Conservation (phyloP, 345 rosid genomes). For the Ceriops zippeliana region DNA sequence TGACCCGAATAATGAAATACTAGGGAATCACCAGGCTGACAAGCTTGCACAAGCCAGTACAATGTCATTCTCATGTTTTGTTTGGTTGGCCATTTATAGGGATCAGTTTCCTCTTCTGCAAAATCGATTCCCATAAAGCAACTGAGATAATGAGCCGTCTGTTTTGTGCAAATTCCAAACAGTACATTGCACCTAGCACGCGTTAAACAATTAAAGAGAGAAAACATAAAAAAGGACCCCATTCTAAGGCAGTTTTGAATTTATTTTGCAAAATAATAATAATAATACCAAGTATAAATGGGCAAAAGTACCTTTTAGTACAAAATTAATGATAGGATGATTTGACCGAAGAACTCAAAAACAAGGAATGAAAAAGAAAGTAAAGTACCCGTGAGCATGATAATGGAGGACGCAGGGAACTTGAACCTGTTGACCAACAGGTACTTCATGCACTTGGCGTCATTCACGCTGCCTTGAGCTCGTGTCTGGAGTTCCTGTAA, state of each 20-base stretch:
- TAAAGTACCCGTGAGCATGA: conserved; percentile 64
- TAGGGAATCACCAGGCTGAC: conserved; percentile 75
- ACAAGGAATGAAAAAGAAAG: neutral
- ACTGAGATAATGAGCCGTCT: neutral
- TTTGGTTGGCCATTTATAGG: conserved; percentile 55
- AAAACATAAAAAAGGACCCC: neutral
- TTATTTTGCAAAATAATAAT: too few relatives aligned
- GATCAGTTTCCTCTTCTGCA: conserved; percentile 84
- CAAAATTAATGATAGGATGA: neutral
- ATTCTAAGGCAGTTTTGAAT: too few relatives aligned
- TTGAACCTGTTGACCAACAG: conserved; percentile 67
- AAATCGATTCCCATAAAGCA: neutral
- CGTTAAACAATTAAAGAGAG: too few relatives aligned
- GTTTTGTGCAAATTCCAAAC: too few relatives aligned
- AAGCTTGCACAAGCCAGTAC: conserved; percentile 67
- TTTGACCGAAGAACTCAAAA: neutral
- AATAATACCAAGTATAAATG: neutral
- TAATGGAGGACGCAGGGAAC: conserved; percentile 76
- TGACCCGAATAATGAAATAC: conserved; percentile 92
- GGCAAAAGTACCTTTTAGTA: neutral
- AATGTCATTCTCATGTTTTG: conserved; percentile 67
- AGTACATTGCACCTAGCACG: too few relatives aligned
- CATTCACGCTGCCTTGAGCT: conserved; percentile 86
- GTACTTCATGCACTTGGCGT: conserved; percentile 83
- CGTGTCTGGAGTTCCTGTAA: conserved; percentile 46